Evolutionary conservation across 768 basidiomycete genomes (phyloP).

Genomic region (Trametes sanguinea): DNA sequence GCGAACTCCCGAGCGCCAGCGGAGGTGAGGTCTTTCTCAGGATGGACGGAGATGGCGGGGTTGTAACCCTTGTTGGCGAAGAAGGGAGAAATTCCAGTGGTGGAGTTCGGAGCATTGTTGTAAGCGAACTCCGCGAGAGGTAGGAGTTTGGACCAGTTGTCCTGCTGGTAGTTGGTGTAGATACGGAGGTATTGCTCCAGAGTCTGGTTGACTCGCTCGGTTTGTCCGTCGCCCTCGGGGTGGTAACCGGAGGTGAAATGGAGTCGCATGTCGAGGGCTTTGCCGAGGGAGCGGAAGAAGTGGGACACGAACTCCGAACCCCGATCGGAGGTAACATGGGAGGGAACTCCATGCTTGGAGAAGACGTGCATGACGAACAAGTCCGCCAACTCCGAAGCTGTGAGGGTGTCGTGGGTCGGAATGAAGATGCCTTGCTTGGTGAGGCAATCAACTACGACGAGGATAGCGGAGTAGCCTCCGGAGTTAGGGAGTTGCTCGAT

Average conservation of each 20-base stretch:
- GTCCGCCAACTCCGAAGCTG: conserved; percentile 23
- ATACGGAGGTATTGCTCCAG: conserved; percentile 32
- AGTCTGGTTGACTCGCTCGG: conserved; percentile 32
- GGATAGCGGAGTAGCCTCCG: too few relatives aligned
- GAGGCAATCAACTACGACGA: too few relatives aligned
- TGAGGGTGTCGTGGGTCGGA: conserved; percentile 24
- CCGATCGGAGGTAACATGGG: conserved; percentile 16
- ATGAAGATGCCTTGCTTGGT: conserved; percentile 25
- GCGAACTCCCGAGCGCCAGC: conserved; percentile 22
- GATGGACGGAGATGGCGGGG: conserved; percentile 20
- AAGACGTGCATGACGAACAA: conserved; percentile 24
- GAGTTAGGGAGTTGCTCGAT: too few relatives aligned
- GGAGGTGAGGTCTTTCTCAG: conserved; percentile 10
- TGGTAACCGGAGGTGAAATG: conserved; percentile 22
- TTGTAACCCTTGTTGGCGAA: conserved; percentile 15
- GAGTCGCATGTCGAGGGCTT: conserved; percentile 5
- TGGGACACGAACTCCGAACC: conserved; percentile 16
- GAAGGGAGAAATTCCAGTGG: background rate
- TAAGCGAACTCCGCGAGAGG: too few relatives aligned
- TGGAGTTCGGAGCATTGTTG: too few relatives aligned
- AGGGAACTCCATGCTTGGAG: conserved; percentile 5
- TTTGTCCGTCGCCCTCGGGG: conserved; percentile 41
- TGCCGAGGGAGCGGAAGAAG: conserved; percentile 18
- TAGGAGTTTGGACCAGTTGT: background rate
- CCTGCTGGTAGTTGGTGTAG: background rate